These are phyloP conservation scores for Pestalotiopsis sp. DNA, from an alignment of 2,329 filamentous ascomycete genomes.

Conservation along the genomic window DNA sequence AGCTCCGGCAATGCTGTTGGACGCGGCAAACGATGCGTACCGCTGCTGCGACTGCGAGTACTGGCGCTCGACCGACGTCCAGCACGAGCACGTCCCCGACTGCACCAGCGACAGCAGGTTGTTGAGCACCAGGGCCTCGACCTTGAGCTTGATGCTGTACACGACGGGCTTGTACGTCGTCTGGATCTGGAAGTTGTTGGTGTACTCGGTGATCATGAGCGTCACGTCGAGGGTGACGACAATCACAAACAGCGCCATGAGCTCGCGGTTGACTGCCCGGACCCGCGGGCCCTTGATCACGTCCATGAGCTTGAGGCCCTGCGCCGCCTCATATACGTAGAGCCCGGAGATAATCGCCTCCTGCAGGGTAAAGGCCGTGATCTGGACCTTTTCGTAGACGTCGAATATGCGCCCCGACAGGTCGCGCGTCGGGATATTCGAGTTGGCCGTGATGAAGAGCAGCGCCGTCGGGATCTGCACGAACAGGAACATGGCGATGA, in stretches of 20 bases:
- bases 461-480: constrained; percentile 56
- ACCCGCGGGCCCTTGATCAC: constrained; percentile 29
- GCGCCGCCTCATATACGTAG: constrained; percentile 54
- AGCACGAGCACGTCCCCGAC: constrained; percentile 1
- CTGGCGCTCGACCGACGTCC: not conserved
- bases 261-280: constrained; percentile 37
- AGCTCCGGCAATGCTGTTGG: not conserved
- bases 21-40: not conserved
- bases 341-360: constrained; percentile 48
- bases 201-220: constrained; percentile 42
- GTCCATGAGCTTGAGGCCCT: constrained; percentile 34
- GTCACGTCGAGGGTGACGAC: constrained; percentile 44
- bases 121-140: constrained; percentile 59
- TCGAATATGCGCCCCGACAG: constrained; percentile 17
- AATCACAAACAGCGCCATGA: constrained; percentile 46
- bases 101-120: constrained; percentile 2
- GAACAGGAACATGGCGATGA: constrained; percentile 56
- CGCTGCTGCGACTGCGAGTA: not conserved
- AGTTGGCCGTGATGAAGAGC: constrained; percentile 37
- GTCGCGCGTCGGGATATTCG: not conserved
- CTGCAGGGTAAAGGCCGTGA: constrained; percentile 47
- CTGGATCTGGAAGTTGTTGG: constrained; percentile 41
- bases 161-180: constrained; percentile 43
- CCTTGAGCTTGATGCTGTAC: constrained; percentile 51
- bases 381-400: constrained; percentile 36